Base-by-base conservation (phyloP, 352 stramenopile genomes). In the Phytopythium cucurbitacearum region DNA sequence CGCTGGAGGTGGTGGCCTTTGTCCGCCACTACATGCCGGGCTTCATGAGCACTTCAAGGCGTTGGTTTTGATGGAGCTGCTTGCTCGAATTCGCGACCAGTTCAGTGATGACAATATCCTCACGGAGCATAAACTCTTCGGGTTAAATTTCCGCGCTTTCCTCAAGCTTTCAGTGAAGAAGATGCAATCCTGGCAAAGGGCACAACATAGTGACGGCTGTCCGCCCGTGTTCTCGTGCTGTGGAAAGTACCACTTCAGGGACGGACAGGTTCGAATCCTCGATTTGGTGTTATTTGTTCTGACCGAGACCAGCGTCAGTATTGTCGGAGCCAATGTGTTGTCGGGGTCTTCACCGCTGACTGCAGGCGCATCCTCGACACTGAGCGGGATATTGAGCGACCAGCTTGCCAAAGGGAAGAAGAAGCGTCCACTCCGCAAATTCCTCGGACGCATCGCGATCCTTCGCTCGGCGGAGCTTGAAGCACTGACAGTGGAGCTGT, bases 181-280 rank as follows among this genome's bases (percentile, higher is more conserved):
- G 40, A 89, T 89, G 73, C 75, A 85, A 21, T 67, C 66, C 35
- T 91, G 77, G 80, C 80, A 91, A 46, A 67, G 71, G 28, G 62
- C 80, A 8, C 80, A 91, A 49, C 71, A 88, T 33, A 76, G 80
- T 3, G 76, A 89, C 39, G 70, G 65, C 5, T 89, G 79, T 38
- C 76, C 79, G 11, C 16, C 48, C 12, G 49, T 57, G 2, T 78
- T 87, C 57, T 59, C 51, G 37, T 89, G 76, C 32, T 87, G 75
- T 46, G 68, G 70, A 13, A 64, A 47, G 53, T 64, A 78, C 12
- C 77, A 86, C 53, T 89, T 89, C 39, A 50, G 64, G 12, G 71
- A 64, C 32, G 80, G 80, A 0, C 77, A 79, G 5, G 71, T 69
- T 44, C 56, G 61, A 1, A 50, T 91, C 43, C 53, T 91, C 7